Evolutionary conservation across 306 rosid species (phyloP), one percentile per base, ranked within the genome.

Genomic region (Erythrophleum fordii): DNA sequence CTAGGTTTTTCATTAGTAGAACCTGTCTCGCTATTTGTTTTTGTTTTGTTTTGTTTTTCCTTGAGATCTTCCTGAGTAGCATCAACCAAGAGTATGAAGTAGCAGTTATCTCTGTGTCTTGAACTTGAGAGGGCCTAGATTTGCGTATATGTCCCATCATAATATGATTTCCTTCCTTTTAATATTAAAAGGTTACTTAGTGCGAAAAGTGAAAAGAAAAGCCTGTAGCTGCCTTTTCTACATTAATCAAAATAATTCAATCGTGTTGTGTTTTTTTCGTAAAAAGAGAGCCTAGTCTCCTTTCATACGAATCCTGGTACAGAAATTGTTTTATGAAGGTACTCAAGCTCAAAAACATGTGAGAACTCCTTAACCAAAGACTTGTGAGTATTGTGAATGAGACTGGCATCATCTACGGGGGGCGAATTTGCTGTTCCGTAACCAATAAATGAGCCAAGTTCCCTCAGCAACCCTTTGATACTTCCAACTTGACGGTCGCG

Each of bases 301-400:
- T 61, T 35, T 61, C 83, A 55, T 10, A 17, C 9, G 48, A n/a
- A 44, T 37, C 37, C 79, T 56, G 53, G 75, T 51, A 34, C 70
- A 11, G 80, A 55, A 28, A 23, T 49, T 69, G 82, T 64, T 81
- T 64, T 87, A 48, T 83, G 70, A 80, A 73, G 66, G 18, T 77
- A 82, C 35, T 76, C 80, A 20, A 87, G 79, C 83, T 78, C 84
- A 41, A 91, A 91, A 76, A 86, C 81, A 69, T 84, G 84, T 10
- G 88, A 85, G 80, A 87, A 91, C 77, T 91, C 92, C 23, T 79
- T 11, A 61, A 88, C 52, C 85, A 86, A 35, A 71, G 92, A 84
- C 28, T 78, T 45, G 72, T 62, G 86, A 55, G 88, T 60, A 22
- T 77, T 73, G 79, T 91, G 83, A 77, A 88, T 14, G 29, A 44